Evolutionary conservation across 345 rosid species (phyloP), one percentile per base, ranked within the genome.

Genomic region (Eucalyptus tenuipes): DNA sequence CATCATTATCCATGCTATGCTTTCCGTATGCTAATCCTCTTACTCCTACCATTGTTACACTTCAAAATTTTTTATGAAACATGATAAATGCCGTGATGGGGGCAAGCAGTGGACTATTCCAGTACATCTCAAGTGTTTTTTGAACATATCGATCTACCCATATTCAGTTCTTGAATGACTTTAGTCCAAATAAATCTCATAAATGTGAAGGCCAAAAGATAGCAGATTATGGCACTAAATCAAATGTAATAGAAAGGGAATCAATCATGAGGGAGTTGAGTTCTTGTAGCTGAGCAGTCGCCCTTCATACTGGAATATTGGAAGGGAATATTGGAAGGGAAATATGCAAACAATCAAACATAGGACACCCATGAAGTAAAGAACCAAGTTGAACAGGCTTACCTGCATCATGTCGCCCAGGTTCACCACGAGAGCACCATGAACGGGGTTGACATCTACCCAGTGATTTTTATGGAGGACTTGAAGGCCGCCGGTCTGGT

Each of bases 401-500:
- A 53, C 92, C 90, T 88, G 91, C 71, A 29, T 37, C 75, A 90
- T 49, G 45, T 92, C 92, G 5, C 93, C 92, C 14, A 88, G 10
- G 55, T 92, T 89, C 10, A 92, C 86, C 10, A 88, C 84, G 10
- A 92, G 87, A 29, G 87, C 25, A n/a, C 90, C 91, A 10, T 87
- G 75, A 49, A 89, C n/a, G 2, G 92, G 88, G 22, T 13, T 81
- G 13, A 89, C 87, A 27, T 90, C 89, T 20, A 92, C 49, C 93
- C 93, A 90, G 15, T 86, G 87, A 66, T 53, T 17, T 17, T 86
- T 8, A 40, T 90, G 86, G 11, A 90, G 88, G 20, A 89, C 86
- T 45, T 90, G 90, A 17, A 90, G 93, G 52, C 92, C 93, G 4
- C 91, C 88, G 4, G 52, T 82, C 18, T 89, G 88, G 52, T 91